phyloP scores from a whole-genome alignment of 441 rosid genomes.

The Metrosideros polymorpha region DNA sequence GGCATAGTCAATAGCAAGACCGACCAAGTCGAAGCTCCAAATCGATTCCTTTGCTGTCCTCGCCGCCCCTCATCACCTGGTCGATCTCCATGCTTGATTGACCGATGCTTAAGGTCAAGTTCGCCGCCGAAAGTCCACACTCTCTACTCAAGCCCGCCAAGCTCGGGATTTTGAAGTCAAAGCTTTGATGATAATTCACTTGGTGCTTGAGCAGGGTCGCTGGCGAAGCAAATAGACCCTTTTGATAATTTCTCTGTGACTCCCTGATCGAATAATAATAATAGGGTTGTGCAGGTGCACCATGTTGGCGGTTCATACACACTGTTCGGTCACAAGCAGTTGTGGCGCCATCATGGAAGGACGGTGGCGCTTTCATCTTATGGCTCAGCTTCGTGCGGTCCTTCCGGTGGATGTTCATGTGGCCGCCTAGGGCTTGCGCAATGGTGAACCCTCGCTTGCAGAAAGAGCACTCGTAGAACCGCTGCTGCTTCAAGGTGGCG shows the following conservation, averaged over 20 bases:
- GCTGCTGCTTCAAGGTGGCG: slow-evolving; percentile 14
- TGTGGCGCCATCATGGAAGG: neutral
- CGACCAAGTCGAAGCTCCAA: slow-evolving; percentile 86
- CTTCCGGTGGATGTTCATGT: slow-evolving; percentile 67
- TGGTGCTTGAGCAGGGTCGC: slow-evolving; percentile 7
- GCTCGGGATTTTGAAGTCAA: neutral
- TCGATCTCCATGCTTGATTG: slow-evolving; percentile 11
- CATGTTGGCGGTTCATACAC: neutral
- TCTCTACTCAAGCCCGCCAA: neutral
- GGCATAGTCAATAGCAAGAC: neutral
- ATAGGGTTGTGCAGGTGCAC: neutral
- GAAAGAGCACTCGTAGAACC: slow-evolving; percentile 53
- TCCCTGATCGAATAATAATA: slow-evolving; percentile 7
- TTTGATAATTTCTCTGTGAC: slow-evolving; percentile 7
- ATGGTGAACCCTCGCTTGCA: slow-evolving; percentile 82
- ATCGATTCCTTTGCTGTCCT: slow-evolving; percentile 43
- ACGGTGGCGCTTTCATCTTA: neutral
- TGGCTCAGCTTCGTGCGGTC: slow-evolving; percentile 34
- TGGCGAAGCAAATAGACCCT: slow-evolving; percentile 8
- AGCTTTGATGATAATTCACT: neutral
- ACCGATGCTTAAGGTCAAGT: slow-evolving; percentile 53
- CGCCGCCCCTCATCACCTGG: slow-evolving; percentile 9
- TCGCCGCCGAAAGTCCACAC: slow-evolving; percentile 30
- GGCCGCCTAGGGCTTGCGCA: slow-evolving; percentile 85
- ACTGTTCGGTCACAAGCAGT: neutral